These are phyloP conservation scores for Backusella mclennaniae DNA, from an alignment of 192 early-diverging fungal genomes.

Conservation along the genomic window DNA sequence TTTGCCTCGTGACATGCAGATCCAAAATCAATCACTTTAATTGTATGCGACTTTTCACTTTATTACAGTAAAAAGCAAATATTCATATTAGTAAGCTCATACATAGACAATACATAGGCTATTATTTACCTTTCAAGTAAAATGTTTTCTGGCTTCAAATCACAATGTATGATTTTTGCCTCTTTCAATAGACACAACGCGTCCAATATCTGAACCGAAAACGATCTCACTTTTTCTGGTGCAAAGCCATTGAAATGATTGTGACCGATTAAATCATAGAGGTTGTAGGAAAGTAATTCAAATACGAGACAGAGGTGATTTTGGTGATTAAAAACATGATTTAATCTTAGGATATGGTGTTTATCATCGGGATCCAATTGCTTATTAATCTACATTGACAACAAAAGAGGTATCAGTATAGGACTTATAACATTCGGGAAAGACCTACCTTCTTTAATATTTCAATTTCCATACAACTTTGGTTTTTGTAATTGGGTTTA, in stretches of 20 bases:
- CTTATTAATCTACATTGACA: constrained; percentile 70
- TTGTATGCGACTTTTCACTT: constrained; percentile 83
- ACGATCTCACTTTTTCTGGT: constrained; percentile 89
- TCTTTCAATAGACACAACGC: constrained; percentile 81
- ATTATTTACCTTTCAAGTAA: constrained; percentile 71
- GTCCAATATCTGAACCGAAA: constrained; percentile 94
- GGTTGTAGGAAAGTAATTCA: constrained; percentile 93
- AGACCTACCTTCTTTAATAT: constrained; percentile 76
- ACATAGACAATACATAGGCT: background rate
- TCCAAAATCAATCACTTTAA: constrained; percentile 99
- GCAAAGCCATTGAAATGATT: constrained; percentile 93
- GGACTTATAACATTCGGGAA: background rate
- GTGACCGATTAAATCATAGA: constrained; percentile 97
- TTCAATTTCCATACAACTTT: constrained; percentile 93
- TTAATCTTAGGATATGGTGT: constrained; percentile 85
- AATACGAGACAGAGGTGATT: constrained; percentile 94
- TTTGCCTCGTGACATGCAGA: constrained; percentile 93
- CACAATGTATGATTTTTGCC: constrained; percentile 94
- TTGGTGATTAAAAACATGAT: constrained; percentile 90
- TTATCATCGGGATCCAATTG: constrained; percentile 80
- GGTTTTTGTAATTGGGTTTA: constrained; percentile 93
- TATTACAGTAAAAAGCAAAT: background rate
- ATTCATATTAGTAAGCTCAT: background rate
- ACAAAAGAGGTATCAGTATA: background rate
- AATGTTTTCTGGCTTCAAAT: constrained; percentile 98